Conservation (phyloP, 495 filamentous ascomycete species). For the Xylaria longipes region DNA sequence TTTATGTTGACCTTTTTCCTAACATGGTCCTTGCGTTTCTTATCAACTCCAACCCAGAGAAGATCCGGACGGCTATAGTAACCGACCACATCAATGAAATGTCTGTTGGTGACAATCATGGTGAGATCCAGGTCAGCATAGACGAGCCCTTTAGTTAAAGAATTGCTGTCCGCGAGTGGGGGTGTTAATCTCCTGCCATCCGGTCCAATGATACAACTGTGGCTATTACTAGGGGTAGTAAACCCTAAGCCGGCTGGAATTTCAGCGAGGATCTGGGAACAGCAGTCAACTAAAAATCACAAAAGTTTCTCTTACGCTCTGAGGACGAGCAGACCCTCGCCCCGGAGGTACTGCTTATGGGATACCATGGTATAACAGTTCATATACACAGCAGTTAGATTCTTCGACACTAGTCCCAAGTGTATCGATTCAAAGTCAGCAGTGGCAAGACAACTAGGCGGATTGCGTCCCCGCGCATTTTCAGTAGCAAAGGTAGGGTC, state of each 20-base stretch:
- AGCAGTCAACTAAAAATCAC: no score
- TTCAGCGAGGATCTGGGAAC: no score
- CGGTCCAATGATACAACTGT: slow-evolving; percentile 58
- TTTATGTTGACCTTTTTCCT: neutral
- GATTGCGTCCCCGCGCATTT: no score
- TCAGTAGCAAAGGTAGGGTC: no score
- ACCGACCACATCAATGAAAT: slow-evolving; percentile 54
- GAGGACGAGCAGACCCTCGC: no score
- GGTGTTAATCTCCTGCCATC: slow-evolving; percentile 57
- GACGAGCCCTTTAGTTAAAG: slow-evolving; percentile 51
- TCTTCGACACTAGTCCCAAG: no score
- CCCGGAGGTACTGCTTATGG: no score
- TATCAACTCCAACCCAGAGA: slow-evolving; percentile 57
- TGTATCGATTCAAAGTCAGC: no score
- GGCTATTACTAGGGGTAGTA: slow-evolving; percentile 52
- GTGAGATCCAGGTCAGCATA: slow-evolving; percentile 56
- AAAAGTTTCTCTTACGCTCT: no score
- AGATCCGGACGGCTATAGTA: slow-evolving; percentile 64
- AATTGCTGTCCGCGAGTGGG: slow-evolving; percentile 36
- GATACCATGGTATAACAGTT: no score
- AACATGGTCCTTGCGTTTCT: slow-evolving; percentile 34
- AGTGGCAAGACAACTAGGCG: no score
- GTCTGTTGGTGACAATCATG: slow-evolving; percentile 41
- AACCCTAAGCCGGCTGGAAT: slow-evolving; percentile 36
- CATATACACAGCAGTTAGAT: no score